Base-by-base conservation (phyloP, 305 asterid genomes). In the Fraxinus sp. region DNA sequence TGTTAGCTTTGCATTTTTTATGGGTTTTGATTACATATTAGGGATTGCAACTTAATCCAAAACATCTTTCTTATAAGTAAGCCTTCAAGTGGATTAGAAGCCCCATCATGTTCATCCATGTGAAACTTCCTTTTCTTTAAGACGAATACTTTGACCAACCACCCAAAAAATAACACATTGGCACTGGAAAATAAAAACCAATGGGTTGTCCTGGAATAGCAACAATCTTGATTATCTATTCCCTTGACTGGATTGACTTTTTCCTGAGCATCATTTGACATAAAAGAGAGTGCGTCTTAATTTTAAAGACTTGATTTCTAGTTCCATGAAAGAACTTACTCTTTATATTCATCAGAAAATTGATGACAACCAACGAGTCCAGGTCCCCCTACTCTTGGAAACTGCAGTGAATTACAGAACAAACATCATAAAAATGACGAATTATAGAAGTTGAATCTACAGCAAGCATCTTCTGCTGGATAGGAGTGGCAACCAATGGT, bases 371-470 rank as follows among this genome's bases (percentile, higher is more conserved):
- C 99, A 81, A 93, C 85, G 68, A 95, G 97, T 80, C 99, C 98
- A 30, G 98, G 97, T 68, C 97, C 99, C 39, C 99, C 99, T 33
- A 94, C 87, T 85, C 83, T 89, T 52, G 99, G 99, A 86, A 93
- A 93, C 99, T 95, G 94, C 86, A 89, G 86, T 52, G 77, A 46
- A 81, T 78, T 78, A 74, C 26, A 37, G 18, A 80, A 76, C 9
- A 68, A 68, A 68, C 24, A 68, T 24, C 37, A 68, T 26, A 11
- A 3, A 62, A 24, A 68, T 68, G n/a, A 68, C 3, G 4, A 18
- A 59, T 59, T n/a, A 59, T 20, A 59, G 70, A 59, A 59, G 70
- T 59, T 4, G 8, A 66, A 66, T 66, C 18, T 66, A 26, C 33
- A 66, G 36, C 70, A 59, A 57, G 22, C 22, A 13, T 66, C 35